Evolutionary conservation across 2,329 filamentous ascomycete species (phyloP).

Genomic region (Neocucurbitaria cava): DNA sequence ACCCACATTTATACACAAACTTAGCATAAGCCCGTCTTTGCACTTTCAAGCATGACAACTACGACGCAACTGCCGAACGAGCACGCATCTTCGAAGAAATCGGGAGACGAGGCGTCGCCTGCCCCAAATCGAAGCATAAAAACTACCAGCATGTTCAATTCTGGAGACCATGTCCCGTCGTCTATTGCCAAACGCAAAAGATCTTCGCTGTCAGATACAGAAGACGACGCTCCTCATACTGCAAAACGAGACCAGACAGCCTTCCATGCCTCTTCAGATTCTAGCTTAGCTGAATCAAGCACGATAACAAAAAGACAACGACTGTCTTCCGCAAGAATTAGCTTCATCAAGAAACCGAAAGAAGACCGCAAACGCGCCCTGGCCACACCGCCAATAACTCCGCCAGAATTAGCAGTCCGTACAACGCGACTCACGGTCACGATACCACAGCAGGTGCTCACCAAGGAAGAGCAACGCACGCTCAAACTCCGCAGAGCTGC

Average conservation of each 20-base stretch:
- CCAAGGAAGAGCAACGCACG: slow-evolving; percentile 11
- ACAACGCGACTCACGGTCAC: slow-evolving; percentile 22
- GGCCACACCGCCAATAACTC: slow-evolving; percentile 16
- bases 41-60: background rate
- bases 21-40: background rate
- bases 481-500: slow-evolving; percentile 18
- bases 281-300: background rate
- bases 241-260: background rate
- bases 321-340: background rate
- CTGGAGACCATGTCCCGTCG: background rate
- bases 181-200: slow-evolving; percentile 11
- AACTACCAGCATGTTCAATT: background rate
- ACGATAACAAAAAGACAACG: background rate
- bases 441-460: slow-evolving; percentile 14
- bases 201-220: background rate
- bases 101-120: background rate
- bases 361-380: background rate
- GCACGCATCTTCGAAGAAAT: background rate
- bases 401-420: background rate
- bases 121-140: background rate
- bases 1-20: background rate
- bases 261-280: background rate
- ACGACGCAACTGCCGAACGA: background rate
- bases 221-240: background rate
- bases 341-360: background rate